phyloP scores from a whole-genome alignment of 495 filamentous ascomycete species.

The Hyaloscypha finlandica region DNA sequence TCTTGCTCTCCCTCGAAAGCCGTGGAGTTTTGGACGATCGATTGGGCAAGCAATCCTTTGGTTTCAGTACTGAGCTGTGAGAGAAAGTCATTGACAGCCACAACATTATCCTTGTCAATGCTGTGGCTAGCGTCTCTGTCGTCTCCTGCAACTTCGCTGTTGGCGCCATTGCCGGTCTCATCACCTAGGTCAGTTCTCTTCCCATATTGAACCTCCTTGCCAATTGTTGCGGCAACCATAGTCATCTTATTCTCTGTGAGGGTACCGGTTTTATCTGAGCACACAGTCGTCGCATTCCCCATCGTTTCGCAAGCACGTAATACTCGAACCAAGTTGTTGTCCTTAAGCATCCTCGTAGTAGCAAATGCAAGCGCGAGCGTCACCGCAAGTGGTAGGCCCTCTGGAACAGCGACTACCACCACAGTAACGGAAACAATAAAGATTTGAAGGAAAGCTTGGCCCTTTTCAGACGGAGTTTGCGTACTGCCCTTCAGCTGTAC shows the following conservation, averaged over 20 bases:
- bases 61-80: conserved; percentile 42
- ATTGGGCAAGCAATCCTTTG: conserved; percentile 61
- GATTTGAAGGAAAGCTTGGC: conserved; percentile 82
- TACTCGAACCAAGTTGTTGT: conserved; percentile 87
- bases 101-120: too few species aligned
- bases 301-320: conserved; percentile 92
- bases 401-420: conserved; percentile 90
- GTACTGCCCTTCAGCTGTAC: conserved; percentile 56
- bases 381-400: conserved; percentile 92
- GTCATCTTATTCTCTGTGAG: conserved; percentile 89
- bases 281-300: conserved; percentile 93
- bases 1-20: conserved; percentile 80
- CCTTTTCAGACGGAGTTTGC: conserved; percentile 64
- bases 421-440: conserved; percentile 92
- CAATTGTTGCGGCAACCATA: conserved; percentile 74
- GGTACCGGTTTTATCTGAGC: conserved; percentile 94
- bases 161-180: neutral
- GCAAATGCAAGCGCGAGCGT: conserved; percentile 91
- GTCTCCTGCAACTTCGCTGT: neutral
- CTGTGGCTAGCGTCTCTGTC: too few species aligned
- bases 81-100: conserved; percentile 26
- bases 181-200: too few species aligned
- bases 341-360: conserved; percentile 88
- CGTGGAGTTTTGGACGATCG: conserved; percentile 80
- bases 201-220: conserved; percentile 45